Base-by-base conservation (phyloP, 2,329 filamentous ascomycete species). In the Calonectria pauciramosa region DNA sequence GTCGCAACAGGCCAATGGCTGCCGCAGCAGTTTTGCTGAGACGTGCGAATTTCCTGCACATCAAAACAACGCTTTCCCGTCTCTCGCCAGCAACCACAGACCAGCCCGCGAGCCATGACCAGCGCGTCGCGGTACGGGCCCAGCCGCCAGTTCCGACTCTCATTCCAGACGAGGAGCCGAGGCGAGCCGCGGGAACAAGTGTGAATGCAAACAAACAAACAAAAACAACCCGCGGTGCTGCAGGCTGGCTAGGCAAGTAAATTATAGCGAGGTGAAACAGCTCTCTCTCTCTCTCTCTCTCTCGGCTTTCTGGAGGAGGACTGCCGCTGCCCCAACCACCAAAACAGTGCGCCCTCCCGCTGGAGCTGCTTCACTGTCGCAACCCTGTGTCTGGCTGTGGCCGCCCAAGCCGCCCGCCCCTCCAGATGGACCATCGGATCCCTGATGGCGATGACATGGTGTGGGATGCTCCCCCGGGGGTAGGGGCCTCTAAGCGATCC, bases 161-260 rank as follows among this genome's bases (percentile, higher is more conserved):
- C 68, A 70, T 69, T 68, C 52, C 67, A 69, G 66, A 32, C n/a
- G 34, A 38, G 9, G 34, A 63, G 34, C 56, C 56, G 56, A 63
- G 56, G n/a, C 9, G 56, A 63, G 34, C 56, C 56, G 56, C 56
- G 56, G 56, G 54, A 63, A 26, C 7, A 63, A n/a, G 34, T 28
- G 34, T 41, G n/a, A 41, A 28, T 38, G 34, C n/a, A n/a, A n/a
- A n/a, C n/a, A 36, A 34, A 56, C 56, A 63, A 63, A 60, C 34
- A 63, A 59, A 34, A 59, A 59, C 52, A 34, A 30, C 28, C 30
- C 52, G 30, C 28, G 44, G 44, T 9, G 52, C 26, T 34, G 54
- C 54, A 47, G 44, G 10, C 9, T 13, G 44, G 41, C 41, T 47
- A 9, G 20, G 20, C 20, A n/a, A n/a, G 9, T 36, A 36, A 14